Percentiles rank a stretch among this genome's conserved stretches.
These are phyloP conservation scores for Sesbania bispinosa DNA, from an alignment of 306 rosid species.

Conservation along the genomic window DNA sequence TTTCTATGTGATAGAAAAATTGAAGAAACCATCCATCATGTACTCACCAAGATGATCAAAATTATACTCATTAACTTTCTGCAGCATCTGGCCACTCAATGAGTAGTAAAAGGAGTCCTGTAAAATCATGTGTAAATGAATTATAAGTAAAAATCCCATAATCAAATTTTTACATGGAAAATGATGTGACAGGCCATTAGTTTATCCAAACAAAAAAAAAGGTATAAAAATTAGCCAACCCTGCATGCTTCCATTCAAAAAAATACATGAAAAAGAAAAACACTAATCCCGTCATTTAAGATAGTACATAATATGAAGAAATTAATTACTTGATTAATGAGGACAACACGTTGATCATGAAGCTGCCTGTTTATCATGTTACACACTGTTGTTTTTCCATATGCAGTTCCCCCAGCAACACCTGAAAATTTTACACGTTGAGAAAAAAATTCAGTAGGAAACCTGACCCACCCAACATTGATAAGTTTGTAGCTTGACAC, in stretches of 20 bases:
- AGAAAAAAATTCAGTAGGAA: not conserved
- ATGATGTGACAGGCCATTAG: too few species aligned
- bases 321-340: constrained; percentile 72
- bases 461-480: too few species aligned
- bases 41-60: constrained; percentile 94
- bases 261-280: not conserved
- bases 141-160: not conserved
- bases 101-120: constrained; percentile 84
- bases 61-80: constrained; percentile 64
- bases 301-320: not conserved
- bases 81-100: constrained; percentile 42
- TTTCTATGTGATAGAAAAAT: not conserved
- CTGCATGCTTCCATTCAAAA: not conserved
- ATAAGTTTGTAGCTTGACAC: constrained; percentile 82
- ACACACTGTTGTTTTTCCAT: constrained; percentile 88
- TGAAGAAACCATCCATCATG: not conserved
- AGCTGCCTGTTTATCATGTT: constrained; percentile 74
- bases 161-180: not conserved
- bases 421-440: constrained; percentile 36
- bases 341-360: constrained; percentile 79
- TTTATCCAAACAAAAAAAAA: too few species aligned
- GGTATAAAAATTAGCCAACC: not conserved
- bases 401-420: constrained; percentile 94
- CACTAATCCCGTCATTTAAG: not conserved
- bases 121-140: not conserved